Evolutionary conservation across 345 rosid genomes (phyloP), one percentile per base, ranked within the genome.

Genomic region (Lepidium didymum): DNA sequence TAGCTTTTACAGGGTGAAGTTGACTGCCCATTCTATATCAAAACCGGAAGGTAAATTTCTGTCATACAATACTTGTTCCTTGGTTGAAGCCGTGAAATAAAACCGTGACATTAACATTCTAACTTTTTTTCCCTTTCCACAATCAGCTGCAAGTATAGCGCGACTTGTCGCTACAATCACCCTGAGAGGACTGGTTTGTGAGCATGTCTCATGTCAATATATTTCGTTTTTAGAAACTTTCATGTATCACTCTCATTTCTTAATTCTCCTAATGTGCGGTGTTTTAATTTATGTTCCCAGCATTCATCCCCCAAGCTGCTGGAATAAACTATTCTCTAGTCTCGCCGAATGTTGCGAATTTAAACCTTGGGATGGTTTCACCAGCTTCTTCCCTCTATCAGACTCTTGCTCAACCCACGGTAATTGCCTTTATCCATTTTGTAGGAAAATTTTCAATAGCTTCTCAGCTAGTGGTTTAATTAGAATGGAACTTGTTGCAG

Each of bases 1-100:
- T 56, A 49, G 27, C 25, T 65, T 65, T 63, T 81, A 59, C 83
- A 93, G 98, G 94, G 85, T 46, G 98, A 92, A 83, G 83, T 67
- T 71, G 96, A 90, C 77, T 92, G 98, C 63, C 97, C 97, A 54
- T 93, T 93, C 81, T 90, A 93, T 79, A 68, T 90, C 74, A 90
- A 90, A 87, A 93, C 94, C 35, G 96, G 97, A 77, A 93, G 97
- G 98, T 93, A 75, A 77, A 57, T 73, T 53, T 51, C 43, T 57
- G 36, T 25, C 41, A n/a, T 40, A 5, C 9, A 46, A 70, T 44
- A 67, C 19, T 15, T 43, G 5, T 29, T 58, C 45, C 14, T 51
- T 38, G 34, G 11, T 47, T 47, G 69, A 40, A 56, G 42, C 56
- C 43, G 54, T 37, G 25, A 38, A 33, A 49, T 19, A n/a, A 40